Base-by-base conservation (phyloP, 2,329 filamentous ascomycete species). In the Aspergillus melleus region DNA sequence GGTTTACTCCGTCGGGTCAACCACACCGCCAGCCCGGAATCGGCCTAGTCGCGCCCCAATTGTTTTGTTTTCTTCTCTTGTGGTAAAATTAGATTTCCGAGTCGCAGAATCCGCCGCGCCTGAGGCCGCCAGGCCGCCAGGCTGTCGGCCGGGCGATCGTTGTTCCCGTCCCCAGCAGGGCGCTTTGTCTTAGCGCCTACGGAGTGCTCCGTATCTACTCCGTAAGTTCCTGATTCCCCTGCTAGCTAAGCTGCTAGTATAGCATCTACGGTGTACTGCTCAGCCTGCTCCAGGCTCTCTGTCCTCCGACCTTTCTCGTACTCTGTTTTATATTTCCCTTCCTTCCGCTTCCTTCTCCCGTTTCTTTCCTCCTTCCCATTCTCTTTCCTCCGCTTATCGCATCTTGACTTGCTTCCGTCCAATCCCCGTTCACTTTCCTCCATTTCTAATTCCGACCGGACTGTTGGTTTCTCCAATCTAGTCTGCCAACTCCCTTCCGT, bases 1-100 rank as follows among this genome's bases (percentile, higher is more conserved):
- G 65, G 58, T 60, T 63, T 67, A 22, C 61, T 63, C 67, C 66
- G 67, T 50, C 44, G 63, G 61, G 59, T 51, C 47, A 60, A 60
- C 51, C 54, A 60, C 60, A 64, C 62, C 60, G 62, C 57, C 57
- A 39, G 60, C 5, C 59, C 56, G 22, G 26, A 60, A 54, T 19
- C n/a, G 52, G 62, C 29, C 52, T 64, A 64, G 62, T 51, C 6
- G 55, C 54, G 3, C 36, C 16, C 22, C 36, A 42, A 42, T 42
- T 42, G 16, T 42, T 42, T 42, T 42, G 36, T 42, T n/a, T n/a
- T 42, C 32, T 36, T 36, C 24, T 24, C 24, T 24, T 24, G 24
- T 24, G 24, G 24, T 24, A 29, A 8, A 29, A 29, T 36, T 36
- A 36, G 10, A 11, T 36, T 36, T 36, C 4, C 24, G 24, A 24